Evolutionary conservation across 371 early-diverging fungal genomes (phyloP), one percentile per base, ranked within the genome.

Genomic region (Lichtheimia ornata): DNA sequence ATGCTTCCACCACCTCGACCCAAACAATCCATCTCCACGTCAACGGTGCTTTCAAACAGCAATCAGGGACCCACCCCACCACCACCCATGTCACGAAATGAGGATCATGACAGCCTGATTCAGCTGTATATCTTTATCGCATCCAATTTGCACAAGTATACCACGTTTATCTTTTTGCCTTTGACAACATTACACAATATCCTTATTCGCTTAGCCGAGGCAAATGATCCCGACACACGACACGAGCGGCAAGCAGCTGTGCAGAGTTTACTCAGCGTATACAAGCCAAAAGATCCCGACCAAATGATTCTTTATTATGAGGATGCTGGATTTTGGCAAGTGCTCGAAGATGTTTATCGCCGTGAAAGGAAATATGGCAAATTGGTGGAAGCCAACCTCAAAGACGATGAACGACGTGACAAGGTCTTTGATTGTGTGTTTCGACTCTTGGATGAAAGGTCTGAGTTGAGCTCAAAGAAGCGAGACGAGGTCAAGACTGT

Each of bases 221-320:
- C 82, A 25, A 77, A 81, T 43, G 77, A 83, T 56, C 68, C 69
- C 2, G 66, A 65, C 14, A 84, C 87, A 0, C 77, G 83, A 9
- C 75, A 82, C 18, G 90, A 88, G 57, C 82, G 94, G 1, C 86
- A 94, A 57, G 54, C 70, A 15, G 91, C 91, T 1, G 83, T 92
- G 0, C 80, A 88, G 64, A 82, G 80, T 9, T 59, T 93, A 3
- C 64, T 93, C 4, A 77, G 81, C 1, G 83, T 87, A 1, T 89
- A 84, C 67, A 81, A 81, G 4, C 87, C 89, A 12, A 61, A 64
- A 13, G 84, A 89, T 50, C 79, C 84, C 30, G 81, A 82, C 11
- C 72, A 71, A 18, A 81, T 89, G 69, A 71, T 86, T 40, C 40
- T 67, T 2, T 61, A 84, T 14, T 92, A 87, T 61, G 86, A 88